Evolutionary conservation across 345 rosid genomes (phyloP).

Genomic region (Raphanus sativus): DNA sequence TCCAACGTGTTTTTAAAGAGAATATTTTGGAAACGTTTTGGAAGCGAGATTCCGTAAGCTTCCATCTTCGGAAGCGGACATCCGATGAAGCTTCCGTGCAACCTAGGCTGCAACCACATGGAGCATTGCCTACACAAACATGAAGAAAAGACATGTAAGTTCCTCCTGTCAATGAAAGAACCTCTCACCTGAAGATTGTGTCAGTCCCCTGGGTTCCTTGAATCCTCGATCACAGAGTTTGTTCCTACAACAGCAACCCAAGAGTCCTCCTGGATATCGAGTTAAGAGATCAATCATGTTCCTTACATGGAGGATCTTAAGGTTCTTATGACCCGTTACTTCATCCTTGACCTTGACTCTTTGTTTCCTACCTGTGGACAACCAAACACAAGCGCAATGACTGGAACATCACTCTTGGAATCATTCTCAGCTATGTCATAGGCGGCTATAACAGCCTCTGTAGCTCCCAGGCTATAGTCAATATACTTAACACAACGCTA

Average conservation of each 20-base stretch:
- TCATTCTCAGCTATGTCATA: constrained; percentile 76
- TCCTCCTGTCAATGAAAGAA: neutral
- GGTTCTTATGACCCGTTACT: constrained; percentile 44
- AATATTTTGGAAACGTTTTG: no score
- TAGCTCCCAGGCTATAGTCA: constrained; percentile 80
- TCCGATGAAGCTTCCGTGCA: no score
- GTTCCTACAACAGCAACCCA: constrained; percentile 54
- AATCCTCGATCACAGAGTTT: constrained; percentile 66
- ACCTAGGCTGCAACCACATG: constrained; percentile 83
- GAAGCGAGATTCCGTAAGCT: no score
- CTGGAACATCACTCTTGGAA: constrained; percentile 52
- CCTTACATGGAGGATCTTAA: constrained; percentile 59
- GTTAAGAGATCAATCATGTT: constrained; percentile 68
- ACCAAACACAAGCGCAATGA: constrained; percentile 75
- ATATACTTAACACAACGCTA: constrained; percentile 58
- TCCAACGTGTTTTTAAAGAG: no score
- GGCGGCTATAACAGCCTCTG: constrained; percentile 63
- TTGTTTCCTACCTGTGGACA: constrained; percentile 76
- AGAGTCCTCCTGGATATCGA: constrained; percentile 60
- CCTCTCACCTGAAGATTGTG: constrained; percentile 59
- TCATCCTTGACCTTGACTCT: constrained; percentile 43
- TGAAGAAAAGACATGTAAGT: neutral
- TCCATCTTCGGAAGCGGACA: no score
- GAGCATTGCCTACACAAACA: constrained; percentile 57
- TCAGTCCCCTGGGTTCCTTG: constrained; percentile 77